Evolutionary conservation across 2,329 filamentous ascomycete species (phyloP).

Genomic region (Alternaria incomplexa): DNA sequence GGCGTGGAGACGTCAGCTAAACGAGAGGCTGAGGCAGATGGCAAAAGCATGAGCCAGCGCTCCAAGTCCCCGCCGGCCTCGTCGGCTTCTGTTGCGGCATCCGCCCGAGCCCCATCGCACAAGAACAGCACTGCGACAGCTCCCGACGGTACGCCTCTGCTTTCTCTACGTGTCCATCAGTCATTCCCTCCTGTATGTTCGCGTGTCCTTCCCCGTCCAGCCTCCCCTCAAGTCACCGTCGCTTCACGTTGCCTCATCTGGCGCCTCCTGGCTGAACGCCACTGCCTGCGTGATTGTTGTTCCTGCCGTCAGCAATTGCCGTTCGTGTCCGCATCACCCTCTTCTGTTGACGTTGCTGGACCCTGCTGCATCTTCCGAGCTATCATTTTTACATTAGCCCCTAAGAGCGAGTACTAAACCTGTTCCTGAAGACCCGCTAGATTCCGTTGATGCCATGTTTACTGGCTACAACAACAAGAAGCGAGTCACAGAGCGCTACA

Average conservation of each 20-base stretch:
- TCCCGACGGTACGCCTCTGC: constrained; percentile 45
- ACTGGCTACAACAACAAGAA: constrained; percentile 72
- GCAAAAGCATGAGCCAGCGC: constrained; percentile 18
- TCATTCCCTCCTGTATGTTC: neutral
- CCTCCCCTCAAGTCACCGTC: constrained; percentile 2
- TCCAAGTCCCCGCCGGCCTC: constrained; percentile 5
- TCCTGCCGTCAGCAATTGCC: constrained; percentile 15
- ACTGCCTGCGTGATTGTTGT: constrained; percentile 22
- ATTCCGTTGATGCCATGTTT: constrained; percentile 48
- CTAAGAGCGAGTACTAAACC: constrained; percentile 5
- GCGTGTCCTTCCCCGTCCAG: constrained; percentile 1
- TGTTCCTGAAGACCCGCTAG: constrained; percentile 27
- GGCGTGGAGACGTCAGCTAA: constrained; percentile 10
- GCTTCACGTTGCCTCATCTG: constrained; percentile 1
- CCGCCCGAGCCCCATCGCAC: constrained; percentile 41
- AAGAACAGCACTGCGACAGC: constrained; percentile 46
- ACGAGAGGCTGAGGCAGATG: constrained; percentile 12
- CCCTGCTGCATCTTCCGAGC: constrained; percentile 1
- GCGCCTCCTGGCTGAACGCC: constrained; percentile 19
- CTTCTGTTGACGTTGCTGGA: neutral
- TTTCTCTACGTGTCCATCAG: neutral
- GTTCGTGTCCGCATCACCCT: constrained; percentile 3
- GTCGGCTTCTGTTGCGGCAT: constrained; percentile 41
- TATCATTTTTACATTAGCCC: neutral
- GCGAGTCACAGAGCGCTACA: constrained; percentile 89